phyloP scores from a whole-genome alignment of 306 rosid genomes.

The Elaeagnus macrophylla region DNA sequence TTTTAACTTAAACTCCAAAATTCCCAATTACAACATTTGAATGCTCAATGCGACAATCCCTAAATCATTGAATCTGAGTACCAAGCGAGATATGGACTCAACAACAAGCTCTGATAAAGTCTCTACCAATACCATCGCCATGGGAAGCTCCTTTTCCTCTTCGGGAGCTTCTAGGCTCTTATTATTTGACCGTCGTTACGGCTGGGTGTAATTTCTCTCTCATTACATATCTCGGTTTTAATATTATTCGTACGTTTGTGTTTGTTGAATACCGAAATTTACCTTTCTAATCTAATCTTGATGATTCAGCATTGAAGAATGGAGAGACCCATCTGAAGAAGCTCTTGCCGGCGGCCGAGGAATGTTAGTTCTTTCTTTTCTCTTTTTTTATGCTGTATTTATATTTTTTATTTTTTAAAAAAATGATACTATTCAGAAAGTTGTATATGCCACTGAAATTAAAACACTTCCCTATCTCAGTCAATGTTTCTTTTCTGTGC shows the following conservation, averaged over 20 bases:
- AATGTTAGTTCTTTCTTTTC: conserved; percentile 36
- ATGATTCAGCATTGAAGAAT: conserved; percentile 67
- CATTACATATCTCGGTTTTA: neutral
- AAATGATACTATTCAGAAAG: too few relatives aligned
- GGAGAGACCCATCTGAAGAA: conserved; percentile 80
- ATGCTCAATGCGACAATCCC: too few relatives aligned
- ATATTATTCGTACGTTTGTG: neutral
- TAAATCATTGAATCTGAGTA: too few relatives aligned
- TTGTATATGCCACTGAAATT: too few relatives aligned
- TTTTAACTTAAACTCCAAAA: too few relatives aligned
- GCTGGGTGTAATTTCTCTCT: conserved; percentile 68
- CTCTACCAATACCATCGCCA: conserved; percentile 9
- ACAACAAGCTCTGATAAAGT: too few relatives aligned
- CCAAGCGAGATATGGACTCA: too few relatives aligned
- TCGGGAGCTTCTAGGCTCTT: conserved; percentile 46
- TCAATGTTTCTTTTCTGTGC: too few relatives aligned
- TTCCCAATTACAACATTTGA: too few relatives aligned
- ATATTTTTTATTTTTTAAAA: too few relatives aligned
- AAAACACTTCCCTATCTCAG: too few relatives aligned
- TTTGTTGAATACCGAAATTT: neutral
- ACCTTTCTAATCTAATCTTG: neutral
- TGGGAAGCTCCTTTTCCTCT: conserved; percentile 14
- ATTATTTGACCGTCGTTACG: conserved; percentile 86
- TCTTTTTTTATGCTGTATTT: too few relatives aligned
- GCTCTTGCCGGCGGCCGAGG: conserved; percentile 93